These are phyloP conservation scores for Sicyos edulis DNA, from an alignment of 306 rosid species.

Conservation along the genomic window DNA sequence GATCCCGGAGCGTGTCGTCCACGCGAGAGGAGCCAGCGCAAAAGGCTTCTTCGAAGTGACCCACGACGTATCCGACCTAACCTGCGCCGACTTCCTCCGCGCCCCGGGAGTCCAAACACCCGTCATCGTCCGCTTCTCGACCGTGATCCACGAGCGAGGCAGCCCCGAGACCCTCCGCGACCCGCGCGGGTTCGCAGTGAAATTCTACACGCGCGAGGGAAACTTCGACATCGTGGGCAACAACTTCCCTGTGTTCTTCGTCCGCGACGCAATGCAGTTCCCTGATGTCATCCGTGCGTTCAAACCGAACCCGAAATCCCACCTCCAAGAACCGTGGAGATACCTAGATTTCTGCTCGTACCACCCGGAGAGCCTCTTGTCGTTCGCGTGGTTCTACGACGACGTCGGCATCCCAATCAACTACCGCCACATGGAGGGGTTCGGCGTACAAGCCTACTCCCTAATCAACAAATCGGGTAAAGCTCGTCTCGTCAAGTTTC, in stretches of 20 bases:
- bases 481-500: constrained; percentile 65
- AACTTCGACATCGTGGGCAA: constrained; percentile 89
- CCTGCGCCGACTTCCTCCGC: constrained; percentile 92
- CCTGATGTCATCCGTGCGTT: constrained; percentile 90
- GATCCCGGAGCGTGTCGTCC: constrained; percentile 93
- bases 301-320: constrained; percentile 86
- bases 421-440: constrained; percentile 95
- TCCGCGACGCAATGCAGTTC: constrained; percentile 81
- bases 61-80: constrained; percentile 72
- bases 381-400: constrained; percentile 69
- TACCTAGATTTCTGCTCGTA: constrained; percentile 80
- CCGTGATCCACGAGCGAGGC: constrained; percentile 94
- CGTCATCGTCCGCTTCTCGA: constrained; percentile 84
- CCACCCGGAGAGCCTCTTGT: constrained; percentile 82
- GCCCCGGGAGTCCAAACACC: constrained; percentile 97
- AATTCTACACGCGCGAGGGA: constrained; percentile 94
- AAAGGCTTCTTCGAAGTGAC: constrained; percentile 97
- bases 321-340: constrained; percentile 87
- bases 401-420: constrained; percentile 79
- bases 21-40: constrained; percentile 97
- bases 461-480: constrained; percentile 72
- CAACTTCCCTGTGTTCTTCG: constrained; percentile 74
- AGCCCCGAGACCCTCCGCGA: constrained; percentile 93
- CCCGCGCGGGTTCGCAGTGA: constrained; percentile 84
- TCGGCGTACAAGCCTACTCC: constrained; percentile 80